Conservation (phyloP, 164 flowering plant genomes). For the Liriodendron chinense region DNA sequence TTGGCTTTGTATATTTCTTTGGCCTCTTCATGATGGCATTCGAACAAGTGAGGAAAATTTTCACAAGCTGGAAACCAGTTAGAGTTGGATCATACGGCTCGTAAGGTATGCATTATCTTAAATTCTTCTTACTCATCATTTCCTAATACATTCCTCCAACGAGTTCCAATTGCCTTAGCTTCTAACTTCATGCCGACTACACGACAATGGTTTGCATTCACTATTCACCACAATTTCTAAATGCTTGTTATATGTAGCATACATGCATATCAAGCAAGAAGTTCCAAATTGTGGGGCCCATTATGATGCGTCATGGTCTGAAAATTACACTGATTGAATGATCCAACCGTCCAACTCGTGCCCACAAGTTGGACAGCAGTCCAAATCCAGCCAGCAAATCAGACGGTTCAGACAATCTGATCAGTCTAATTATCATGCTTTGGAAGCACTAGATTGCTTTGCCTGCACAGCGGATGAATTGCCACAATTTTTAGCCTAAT, state of each 20-base stretch:
- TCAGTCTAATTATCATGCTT: background rate
- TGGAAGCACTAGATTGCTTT: no score
- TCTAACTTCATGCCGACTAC: background rate
- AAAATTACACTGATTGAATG: background rate
- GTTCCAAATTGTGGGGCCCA: no score
- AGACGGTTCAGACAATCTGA: background rate
- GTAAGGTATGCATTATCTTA: slow-evolving; percentile 7
- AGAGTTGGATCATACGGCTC: slow-evolving; percentile 25
- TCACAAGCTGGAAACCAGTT: slow-evolving; percentile 15
- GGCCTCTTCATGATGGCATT: slow-evolving; percentile 26
- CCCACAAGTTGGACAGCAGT: background rate
- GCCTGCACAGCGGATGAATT: no score
- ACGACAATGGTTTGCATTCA: background rate
- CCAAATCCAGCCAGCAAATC: background rate
- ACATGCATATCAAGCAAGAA: no score
- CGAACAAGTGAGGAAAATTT: slow-evolving; percentile 15
- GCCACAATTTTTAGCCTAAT: background rate
- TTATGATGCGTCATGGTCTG: no score
- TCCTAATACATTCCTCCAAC: background rate
- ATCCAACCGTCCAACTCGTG: background rate
- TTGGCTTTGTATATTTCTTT: slow-evolving; percentile 23
- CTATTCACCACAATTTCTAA: no score
- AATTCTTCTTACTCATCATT: background rate
- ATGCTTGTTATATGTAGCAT: no score
- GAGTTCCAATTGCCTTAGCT: background rate